Evolutionary conservation across 164 flowering plant species (phyloP), one percentile per base, ranked within the genome.

Genomic region (Vitis vinifera): DNA sequence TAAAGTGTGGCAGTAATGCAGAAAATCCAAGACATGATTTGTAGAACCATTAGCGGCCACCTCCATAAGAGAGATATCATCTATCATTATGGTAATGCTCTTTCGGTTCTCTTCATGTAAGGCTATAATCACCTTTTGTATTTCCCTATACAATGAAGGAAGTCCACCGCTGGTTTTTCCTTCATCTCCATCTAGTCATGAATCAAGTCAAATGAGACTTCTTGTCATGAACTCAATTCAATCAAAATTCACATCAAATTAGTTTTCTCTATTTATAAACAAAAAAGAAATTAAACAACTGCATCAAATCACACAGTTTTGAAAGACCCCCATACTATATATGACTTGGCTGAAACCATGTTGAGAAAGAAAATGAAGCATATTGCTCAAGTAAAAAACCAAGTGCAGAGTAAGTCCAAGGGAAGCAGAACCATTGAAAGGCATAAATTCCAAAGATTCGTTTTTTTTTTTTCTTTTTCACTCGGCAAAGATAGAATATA

Each of bases 61-160:
- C 80, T 95, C 98, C 85, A 93, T 47, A 17, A 90, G 86, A 77
- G 97, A 90, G 16, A 92, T 52, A 78, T 93, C 98, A 82, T 95
- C 98, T 16, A 93, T 80, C 81, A 91, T 81, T 15, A 95, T 71
- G 51, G 88, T 88, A 52, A 86, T 69, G 66, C 44, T 12, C 8
- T 78, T 75, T 62, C 65, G 75, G 31, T 63, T 76, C 58, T 60
- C 75, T 69, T 78, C 81, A 52, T 72, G 68, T n/a, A 72, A 79
- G 12, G 65, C 63, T 70, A 52, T 55, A 27, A 89, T 73, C 10
- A 82, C 81, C 70, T 85, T 82, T 15, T 85, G 89, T 55, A 95
- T 81, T 68, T 84, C 81, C 61, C 76, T 82, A 78, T 78, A 95
- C 76, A 90, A 71, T 14, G 82, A 79, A 66, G 81, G 62, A 66